Conservation (phyloP, 1,284 basidiomycete genomes). For the Rhodotorula sp. region DNA sequence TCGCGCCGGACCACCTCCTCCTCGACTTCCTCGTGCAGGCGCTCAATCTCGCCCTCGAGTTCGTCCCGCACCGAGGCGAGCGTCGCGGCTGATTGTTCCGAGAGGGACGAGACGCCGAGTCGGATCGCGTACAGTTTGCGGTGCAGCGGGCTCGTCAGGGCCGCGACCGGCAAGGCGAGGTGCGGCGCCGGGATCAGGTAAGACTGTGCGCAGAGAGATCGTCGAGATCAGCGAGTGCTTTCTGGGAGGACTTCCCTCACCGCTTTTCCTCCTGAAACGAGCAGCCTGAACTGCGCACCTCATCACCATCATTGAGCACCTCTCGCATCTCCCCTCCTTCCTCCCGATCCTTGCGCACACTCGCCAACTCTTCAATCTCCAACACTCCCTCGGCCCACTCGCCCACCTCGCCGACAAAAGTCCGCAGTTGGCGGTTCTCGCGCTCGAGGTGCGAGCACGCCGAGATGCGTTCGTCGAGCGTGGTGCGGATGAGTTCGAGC, state of each 20-base stretch:
- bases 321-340: constrained; percentile 18
- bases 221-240: too few species aligned
- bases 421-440: constrained; percentile 22
- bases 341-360: not conserved
- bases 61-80: not conserved
- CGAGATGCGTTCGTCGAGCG: constrained; percentile 16
- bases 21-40: constrained; percentile 7
- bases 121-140: constrained; percentile 31
- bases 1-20: constrained; percentile 2
- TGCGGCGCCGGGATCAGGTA: constrained; percentile 26
- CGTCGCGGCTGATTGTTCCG: not conserved
- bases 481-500: constrained; percentile 20
- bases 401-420: constrained; percentile 32
- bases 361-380: constrained; percentile 9
- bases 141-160: constrained; percentile 18
- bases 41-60: constrained; percentile 20
- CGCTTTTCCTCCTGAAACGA: too few species aligned
- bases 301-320: constrained; percentile 3
- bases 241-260: too few species aligned
- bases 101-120: constrained; percentile 18
- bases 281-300: constrained; percentile 1
- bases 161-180: constrained; percentile 16
- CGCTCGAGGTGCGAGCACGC: constrained; percentile 1
- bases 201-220: constrained; percentile 9
- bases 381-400: constrained; percentile 32